Evolutionary conservation across 2,329 filamentous ascomycete genomes (phyloP).

Genomic region (Colletotrichum shisoi): DNA sequence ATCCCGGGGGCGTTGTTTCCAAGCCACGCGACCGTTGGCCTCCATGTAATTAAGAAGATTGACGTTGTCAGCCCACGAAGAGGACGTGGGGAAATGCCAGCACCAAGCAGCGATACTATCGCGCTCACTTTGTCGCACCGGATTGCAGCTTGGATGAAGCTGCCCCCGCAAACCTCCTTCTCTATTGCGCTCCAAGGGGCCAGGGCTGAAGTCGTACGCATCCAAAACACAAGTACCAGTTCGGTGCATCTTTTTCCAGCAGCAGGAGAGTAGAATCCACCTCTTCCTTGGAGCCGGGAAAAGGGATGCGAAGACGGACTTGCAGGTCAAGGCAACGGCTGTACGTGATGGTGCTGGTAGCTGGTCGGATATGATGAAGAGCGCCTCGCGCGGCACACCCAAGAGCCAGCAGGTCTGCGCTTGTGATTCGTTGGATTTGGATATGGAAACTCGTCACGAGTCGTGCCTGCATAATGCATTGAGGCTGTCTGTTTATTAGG

Average conservation of each 20-base stretch:
- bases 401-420: not conserved
- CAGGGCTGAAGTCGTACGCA: not conserved
- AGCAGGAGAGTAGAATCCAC: not conserved
- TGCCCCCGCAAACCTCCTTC: not conserved
- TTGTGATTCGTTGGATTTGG: not conserved
- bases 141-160: slow-evolving; percentile 11
- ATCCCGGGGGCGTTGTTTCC: not conserved
- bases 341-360: not conserved
- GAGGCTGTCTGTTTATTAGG: not conserved
- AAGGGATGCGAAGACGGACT: not conserved
- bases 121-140: not conserved
- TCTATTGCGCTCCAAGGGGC: not conserved
- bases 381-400: slow-evolving; percentile 2
- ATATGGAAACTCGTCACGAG: not conserved
- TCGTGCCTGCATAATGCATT: not conserved
- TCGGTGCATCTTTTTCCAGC: not conserved
- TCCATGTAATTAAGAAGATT: slow-evolving; percentile 1
- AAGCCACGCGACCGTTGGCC: not conserved
- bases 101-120: not conserved
- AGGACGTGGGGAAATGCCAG: too few relatives aligned
- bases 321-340: slow-evolving; percentile 3
- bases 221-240: slow-evolving; percentile 12
- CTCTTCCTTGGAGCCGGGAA: not conserved
- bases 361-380: slow-evolving; percentile 6
- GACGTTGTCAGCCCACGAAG: not conserved